Conservation (phyloP, 139 green algal species). For the Picochlorum sp. region DNA sequence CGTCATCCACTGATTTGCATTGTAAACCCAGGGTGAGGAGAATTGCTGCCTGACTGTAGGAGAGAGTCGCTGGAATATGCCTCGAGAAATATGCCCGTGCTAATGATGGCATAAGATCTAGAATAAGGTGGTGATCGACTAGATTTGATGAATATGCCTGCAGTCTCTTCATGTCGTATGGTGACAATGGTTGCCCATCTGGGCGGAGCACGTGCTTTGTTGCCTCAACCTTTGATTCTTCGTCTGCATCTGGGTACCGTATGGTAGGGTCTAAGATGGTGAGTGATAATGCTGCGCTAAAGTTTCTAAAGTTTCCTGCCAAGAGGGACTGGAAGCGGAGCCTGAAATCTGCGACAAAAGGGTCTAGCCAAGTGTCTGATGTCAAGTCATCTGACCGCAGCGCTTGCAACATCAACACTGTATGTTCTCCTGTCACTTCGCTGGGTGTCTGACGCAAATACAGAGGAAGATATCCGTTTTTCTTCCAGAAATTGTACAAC, state of each 20-base stretch:
- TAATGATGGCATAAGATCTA: slow-evolving; percentile 76
- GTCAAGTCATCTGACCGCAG: slow-evolving; percentile 57
- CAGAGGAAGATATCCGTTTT: slow-evolving; percentile 63
- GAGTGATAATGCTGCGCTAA: slow-evolving; percentile 73
- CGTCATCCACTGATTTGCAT: slow-evolving; percentile 35
- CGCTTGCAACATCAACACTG: slow-evolving; percentile 74
- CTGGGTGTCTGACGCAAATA: slow-evolving; percentile 88
- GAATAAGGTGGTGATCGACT: slow-evolving; percentile 91
- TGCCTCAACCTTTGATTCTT: background rate
- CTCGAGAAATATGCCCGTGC: slow-evolving; percentile 70
- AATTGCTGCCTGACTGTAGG: slow-evolving; percentile 73
- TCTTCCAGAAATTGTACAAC: slow-evolving; percentile 91
- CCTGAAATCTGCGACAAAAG: slow-evolving; percentile 79
- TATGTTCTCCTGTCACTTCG: slow-evolving; percentile 88
- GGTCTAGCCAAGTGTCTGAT: slow-evolving; percentile 55
- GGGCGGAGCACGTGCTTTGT: slow-evolving; percentile 1
- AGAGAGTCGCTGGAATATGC: slow-evolving; percentile 67
- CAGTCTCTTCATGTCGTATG: slow-evolving; percentile 83
- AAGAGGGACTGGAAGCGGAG: slow-evolving; percentile 41
- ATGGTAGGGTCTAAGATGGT: slow-evolving; percentile 79
- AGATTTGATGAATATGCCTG: slow-evolving; percentile 89
- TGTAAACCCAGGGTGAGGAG: slow-evolving; percentile 67
- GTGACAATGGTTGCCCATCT: slow-evolving; percentile 51
- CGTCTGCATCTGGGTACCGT: slow-evolving; percentile 61
- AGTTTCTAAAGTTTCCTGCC: slow-evolving; percentile 29